These are phyloP conservation scores for Metschnikowia lunata DNA, from an alignment of 805 yeast genomes.

Conservation along the genomic window DNA sequence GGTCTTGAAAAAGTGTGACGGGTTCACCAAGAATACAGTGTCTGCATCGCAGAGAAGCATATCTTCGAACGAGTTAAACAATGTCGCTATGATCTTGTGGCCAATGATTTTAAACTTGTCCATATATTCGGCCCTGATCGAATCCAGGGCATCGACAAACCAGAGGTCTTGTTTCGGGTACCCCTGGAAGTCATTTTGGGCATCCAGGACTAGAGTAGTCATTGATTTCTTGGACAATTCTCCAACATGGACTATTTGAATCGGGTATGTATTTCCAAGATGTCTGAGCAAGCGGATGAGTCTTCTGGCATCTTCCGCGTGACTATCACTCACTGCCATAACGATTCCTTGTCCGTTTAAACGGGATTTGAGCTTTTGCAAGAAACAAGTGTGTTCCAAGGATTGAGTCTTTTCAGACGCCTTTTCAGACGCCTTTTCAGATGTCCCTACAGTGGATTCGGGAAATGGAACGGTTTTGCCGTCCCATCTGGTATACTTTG, in stretches of 20 bases:
- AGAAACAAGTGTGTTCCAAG: conserved; percentile 17
- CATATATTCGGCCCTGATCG: conserved; percentile 17
- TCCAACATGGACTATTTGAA: conserved; percentile 33
- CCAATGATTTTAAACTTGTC: conserved; percentile 37
- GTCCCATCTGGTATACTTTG: conserved; percentile 11
- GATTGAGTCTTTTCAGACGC: too few relatives aligned
- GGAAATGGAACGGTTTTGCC: conserved; percentile 6
- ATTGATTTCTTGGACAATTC: conserved; percentile 7
- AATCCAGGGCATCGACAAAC: conserved; percentile 28
- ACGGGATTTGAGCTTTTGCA: conserved; percentile 19
- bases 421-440: not conserved
- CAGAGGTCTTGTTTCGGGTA: conserved; percentile 33
- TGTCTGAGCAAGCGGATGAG: conserved; percentile 27
- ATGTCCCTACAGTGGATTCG: not conserved
- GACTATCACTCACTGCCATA: conserved; percentile 29
- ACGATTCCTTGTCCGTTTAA: conserved; percentile 39
- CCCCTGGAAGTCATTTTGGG: conserved; percentile 7
- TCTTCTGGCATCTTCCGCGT: conserved; percentile 22
- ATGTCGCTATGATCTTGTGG: conserved; percentile 16
- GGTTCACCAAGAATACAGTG: conserved; percentile 38
- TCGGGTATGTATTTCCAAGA: conserved; percentile 33
- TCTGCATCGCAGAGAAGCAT: conserved; percentile 49
- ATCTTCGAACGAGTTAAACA: conserved; percentile 15
- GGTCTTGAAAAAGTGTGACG: conserved; percentile 27
- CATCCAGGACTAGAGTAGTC: conserved; percentile 6